Percentiles rank a stretch among this genome's conserved stretches.
phyloP scores from a whole-genome alignment of 495 filamentous ascomycete genomes.

The Poronia punctata region DNA sequence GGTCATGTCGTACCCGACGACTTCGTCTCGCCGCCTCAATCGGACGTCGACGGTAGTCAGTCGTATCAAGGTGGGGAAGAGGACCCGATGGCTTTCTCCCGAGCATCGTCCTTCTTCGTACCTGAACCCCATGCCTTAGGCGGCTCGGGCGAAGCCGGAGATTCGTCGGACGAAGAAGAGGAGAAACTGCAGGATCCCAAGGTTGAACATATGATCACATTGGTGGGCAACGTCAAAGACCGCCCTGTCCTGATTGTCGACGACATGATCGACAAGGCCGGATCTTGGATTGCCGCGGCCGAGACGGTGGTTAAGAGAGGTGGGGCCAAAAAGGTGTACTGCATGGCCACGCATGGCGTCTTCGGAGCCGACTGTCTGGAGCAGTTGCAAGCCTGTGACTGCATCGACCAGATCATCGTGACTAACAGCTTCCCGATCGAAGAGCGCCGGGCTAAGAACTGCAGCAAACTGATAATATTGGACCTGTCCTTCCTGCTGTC shows the following conservation, averaged over 20 bases:
- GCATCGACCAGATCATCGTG: slow-evolving; percentile 88
- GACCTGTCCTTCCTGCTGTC: slow-evolving; percentile 80
- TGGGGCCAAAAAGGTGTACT: slow-evolving; percentile 87
- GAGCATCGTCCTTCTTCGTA: slow-evolving; percentile 48
- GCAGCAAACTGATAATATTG: slow-evolving; percentile 80
- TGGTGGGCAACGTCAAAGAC: slow-evolving; percentile 87
- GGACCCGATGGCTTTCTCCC: slow-evolving; percentile 51
- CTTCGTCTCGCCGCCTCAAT: slow-evolving; percentile 68
- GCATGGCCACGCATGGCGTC: slow-evolving; percentile 92
- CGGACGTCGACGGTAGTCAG: slow-evolving; percentile 41
- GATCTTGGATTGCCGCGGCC: slow-evolving; percentile 96
- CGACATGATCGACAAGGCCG: slow-evolving; percentile 97
- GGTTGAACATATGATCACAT: slow-evolving; percentile 86
- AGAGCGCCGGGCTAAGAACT: slow-evolving; percentile 56
- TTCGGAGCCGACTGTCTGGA: slow-evolving; percentile 85
- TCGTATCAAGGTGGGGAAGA: slow-evolving; percentile 35
- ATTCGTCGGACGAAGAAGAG: slow-evolving; percentile 84
- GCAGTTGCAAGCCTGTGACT: slow-evolving; percentile 84
- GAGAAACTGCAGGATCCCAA: slow-evolving; percentile 64
- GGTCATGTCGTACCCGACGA: slow-evolving; percentile 95
- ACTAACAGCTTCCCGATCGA: slow-evolving; percentile 94
- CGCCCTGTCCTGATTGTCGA: slow-evolving; percentile 89
- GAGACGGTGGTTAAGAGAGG: slow-evolving; percentile 94
- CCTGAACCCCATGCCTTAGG: slow-evolving; percentile 62
- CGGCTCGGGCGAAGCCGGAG: slow-evolving; percentile 71